A percentile compares a stretch with the other conserved stretches of the same genome.
These are phyloP conservation scores for Cucurbita maxima DNA, from an alignment of 306 rosid genomes.

Conservation along the genomic window DNA sequence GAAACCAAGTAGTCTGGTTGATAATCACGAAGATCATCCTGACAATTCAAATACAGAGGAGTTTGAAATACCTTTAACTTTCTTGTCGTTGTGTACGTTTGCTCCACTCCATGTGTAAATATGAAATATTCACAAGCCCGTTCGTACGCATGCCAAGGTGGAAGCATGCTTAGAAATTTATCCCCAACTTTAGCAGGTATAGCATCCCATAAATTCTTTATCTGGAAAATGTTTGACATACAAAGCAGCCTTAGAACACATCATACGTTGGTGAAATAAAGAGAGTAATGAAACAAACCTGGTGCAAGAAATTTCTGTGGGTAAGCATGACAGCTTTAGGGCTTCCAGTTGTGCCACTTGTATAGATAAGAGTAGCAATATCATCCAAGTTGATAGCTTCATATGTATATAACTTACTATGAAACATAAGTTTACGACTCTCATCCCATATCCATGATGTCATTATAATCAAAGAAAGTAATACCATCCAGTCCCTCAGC, in stretches of 20 bases:
- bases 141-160: constrained; percentile 98
- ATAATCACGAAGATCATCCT: constrained; percentile 63
- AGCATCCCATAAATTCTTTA: constrained; percentile 51
- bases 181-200: constrained; percentile 74
- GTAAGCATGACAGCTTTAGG: constrained; percentile 93
- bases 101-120: constrained; percentile 61
- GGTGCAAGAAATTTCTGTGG: constrained; percentile 81
- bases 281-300: constrained; percentile 37
- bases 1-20: constrained; percentile 68
- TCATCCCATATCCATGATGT: constrained; percentile 49
- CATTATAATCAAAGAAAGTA: constrained; percentile 44
- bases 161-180: constrained; percentile 84
- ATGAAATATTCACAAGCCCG: constrained; percentile 81
- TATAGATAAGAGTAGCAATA: constrained; percentile 74
- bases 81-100: constrained; percentile 64
- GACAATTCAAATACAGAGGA: background rate
- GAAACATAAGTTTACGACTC: constrained; percentile 30
- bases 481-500: constrained; percentile 23
- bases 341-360: constrained; percentile 94
- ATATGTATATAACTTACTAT: constrained; percentile 40
- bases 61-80: constrained; percentile 57
- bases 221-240: constrained; percentile 24
- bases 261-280: background rate
- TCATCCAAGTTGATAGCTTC: constrained; percentile 69
- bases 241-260: background rate